These are phyloP conservation scores for Asterella californica DNA, from an alignment of 225 moss, liverwort and hornwort species.

Conservation along the genomic window DNA sequence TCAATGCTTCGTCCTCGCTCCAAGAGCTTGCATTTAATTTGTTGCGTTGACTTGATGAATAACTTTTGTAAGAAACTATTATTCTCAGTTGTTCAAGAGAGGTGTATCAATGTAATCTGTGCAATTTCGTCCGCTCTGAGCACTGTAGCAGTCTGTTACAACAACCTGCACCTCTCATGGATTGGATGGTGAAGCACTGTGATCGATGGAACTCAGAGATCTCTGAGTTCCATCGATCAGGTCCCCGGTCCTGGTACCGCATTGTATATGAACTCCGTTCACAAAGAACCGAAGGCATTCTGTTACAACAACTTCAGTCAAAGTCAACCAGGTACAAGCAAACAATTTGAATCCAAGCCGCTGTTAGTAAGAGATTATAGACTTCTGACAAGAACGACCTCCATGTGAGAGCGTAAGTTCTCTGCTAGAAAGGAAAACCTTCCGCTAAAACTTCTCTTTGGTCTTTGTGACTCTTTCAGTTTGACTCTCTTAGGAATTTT, in stretches of 20 bases:
- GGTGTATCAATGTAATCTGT: not conserved
- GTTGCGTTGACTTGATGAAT: not conserved
- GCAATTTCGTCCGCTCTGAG: not conserved
- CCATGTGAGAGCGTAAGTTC: too few relatives aligned
- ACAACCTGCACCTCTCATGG: not conserved
- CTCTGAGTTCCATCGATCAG: too few relatives aligned
- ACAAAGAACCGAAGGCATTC: not conserved
- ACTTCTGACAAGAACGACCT: too few relatives aligned
- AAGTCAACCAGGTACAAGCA: not conserved
- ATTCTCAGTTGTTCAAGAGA: not conserved
- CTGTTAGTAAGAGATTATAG: too few relatives aligned
- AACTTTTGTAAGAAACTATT: not conserved
- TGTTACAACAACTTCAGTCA: not conserved
- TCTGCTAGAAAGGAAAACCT: too few relatives aligned
- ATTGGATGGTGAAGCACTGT: not conserved
- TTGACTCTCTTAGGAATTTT: too few relatives aligned
- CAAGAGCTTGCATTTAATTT: not conserved
- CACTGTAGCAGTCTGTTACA: not conserved
- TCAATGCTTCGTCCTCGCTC: not conserved
- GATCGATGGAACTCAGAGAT: not conserved
- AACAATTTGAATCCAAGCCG: too few relatives aligned
- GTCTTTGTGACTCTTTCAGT: too few relatives aligned
- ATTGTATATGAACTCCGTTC: not conserved
- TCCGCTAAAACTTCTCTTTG: too few relatives aligned
- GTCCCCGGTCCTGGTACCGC: too few relatives aligned